Percentiles rank a stretch among this genome's conserved stretches.
These are phyloP conservation scores for Xylariaceae sp. DNA, from an alignment of 2,329 filamentous ascomycete genomes.

Conservation along the genomic window DNA sequence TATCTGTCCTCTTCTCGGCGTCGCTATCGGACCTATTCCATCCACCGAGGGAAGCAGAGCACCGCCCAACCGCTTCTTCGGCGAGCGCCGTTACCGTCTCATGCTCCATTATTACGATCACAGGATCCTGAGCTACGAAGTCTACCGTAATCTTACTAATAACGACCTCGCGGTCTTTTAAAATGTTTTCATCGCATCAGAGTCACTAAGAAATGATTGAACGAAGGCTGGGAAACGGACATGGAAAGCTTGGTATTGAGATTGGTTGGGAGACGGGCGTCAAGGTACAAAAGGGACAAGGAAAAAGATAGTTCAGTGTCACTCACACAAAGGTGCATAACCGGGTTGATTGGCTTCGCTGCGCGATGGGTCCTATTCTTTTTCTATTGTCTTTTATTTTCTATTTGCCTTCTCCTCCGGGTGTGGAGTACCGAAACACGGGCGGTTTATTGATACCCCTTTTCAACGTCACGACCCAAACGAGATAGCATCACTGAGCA, in stretches of 20 bases:
- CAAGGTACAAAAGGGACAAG: not conserved
- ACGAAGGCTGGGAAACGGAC: not conserved
- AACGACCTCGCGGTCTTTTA: constrained; percentile 28
- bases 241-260: not conserved
- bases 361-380: not conserved
- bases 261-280: not conserved
- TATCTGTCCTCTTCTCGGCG: constrained; percentile 56
- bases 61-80: constrained; percentile 22
- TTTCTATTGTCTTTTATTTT: too few relatives aligned
- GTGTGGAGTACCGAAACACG: too few relatives aligned
- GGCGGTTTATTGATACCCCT: not conserved
- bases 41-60: constrained; percentile 25
- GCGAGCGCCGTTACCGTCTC: constrained; percentile 53
- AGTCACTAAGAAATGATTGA: not conserved
- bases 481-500: too few relatives aligned
- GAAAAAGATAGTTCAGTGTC: not conserved
- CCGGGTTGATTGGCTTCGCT: not conserved
- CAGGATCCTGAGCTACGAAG: constrained; percentile 65
- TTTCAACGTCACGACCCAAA: too few relatives aligned
- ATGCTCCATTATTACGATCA: constrained; percentile 70
- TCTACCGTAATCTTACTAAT: constrained; percentile 43
- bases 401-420: too few relatives aligned
- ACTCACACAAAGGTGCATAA: not conserved
- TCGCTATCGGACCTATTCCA: constrained; percentile 64
- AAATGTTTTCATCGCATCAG: not conserved